phyloP scores from a whole-genome alignment of 805 yeast genomes.

The Suhomyces sp. region DNA sequence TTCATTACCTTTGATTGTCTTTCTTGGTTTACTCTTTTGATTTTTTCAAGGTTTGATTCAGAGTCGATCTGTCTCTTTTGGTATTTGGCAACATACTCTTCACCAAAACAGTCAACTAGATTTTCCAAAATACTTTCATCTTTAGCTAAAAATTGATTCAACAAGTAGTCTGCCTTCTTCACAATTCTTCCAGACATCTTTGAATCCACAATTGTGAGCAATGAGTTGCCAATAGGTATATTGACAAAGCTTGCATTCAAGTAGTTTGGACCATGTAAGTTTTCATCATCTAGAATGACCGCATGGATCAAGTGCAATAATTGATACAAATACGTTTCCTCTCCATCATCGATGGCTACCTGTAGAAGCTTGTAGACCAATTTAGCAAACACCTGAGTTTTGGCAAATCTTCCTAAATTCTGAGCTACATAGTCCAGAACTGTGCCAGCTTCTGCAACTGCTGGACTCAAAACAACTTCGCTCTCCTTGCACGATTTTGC shows the following conservation, averaged over 20 bases:
- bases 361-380: conserved; percentile 57
- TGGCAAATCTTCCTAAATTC: conserved; percentile 49
- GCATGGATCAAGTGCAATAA: conserved; percentile 72
- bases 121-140: conserved; percentile 51
- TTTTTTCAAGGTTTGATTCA: conserved; percentile 56
- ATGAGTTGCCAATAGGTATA: conserved; percentile 54
- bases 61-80: conserved; percentile 40
- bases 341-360: conserved; percentile 46
- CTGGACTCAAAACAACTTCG: conserved; percentile 39
- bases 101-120: conserved; percentile 57
- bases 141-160: conserved; percentile 49
- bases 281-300: conserved; percentile 50
- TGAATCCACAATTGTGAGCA: conserved; percentile 51
- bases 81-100: conserved; percentile 47
- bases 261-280: conserved; percentile 34
- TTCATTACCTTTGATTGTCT: conserved; percentile 60
- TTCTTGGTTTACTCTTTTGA: conserved; percentile 55
- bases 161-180: conserved; percentile 55
- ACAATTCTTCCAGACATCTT: conserved; percentile 47
- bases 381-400: conserved; percentile 52
- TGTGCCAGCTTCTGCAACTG: neutral
- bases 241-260: conserved; percentile 46
- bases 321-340: conserved; percentile 56
- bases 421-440: conserved; percentile 44
- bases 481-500: conserved; percentile 34